Conservation (phyloP, 2,329 filamentous ascomycete genomes). For the Mycosphaerella sp. region DNA sequence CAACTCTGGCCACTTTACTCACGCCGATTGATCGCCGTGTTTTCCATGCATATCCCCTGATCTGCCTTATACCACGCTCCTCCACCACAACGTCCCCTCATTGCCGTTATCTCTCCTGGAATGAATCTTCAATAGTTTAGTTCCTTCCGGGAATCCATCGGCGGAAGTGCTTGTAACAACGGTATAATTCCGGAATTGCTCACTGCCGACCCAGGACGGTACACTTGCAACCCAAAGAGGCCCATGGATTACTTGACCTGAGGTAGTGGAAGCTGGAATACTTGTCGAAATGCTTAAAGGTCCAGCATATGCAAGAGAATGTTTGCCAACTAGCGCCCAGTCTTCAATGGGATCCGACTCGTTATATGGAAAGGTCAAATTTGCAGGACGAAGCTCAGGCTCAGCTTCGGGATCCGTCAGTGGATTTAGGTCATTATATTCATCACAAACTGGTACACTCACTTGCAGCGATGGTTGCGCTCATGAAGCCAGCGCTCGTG, state of each 20-base stretch:
- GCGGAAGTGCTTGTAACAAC: neutral
- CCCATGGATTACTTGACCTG: slow-evolving; percentile 2
- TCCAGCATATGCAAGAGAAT: slow-evolving; percentile 3
- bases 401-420: neutral
- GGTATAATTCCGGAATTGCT: slow-evolving; percentile 1
- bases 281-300: neutral
- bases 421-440: neutral
- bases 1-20: neutral
- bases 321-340: slow-evolving; percentile 6
- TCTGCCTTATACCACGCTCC: neutral
- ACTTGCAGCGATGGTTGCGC: slow-evolving; percentile 4
- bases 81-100: slow-evolving; percentile 7
- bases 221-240: slow-evolving; percentile 8
- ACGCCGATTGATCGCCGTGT: neutral
- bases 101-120: slow-evolving; percentile 1
- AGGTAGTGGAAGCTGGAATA: neutral
- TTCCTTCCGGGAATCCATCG: slow-evolving; percentile 1
- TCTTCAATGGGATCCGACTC: slow-evolving; percentile 3
- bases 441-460: neutral
- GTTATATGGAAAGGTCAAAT: slow-evolving; percentile 1
- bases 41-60: neutral
- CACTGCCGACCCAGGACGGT: neutral
- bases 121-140: slow-evolving; percentile 1
- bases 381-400: slow-evolving; percentile 1
- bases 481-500: slow-evolving; percentile 8